Evolutionary conservation across 805 yeast genomes (phyloP).

Genomic region (Pichia scutulata): DNA sequence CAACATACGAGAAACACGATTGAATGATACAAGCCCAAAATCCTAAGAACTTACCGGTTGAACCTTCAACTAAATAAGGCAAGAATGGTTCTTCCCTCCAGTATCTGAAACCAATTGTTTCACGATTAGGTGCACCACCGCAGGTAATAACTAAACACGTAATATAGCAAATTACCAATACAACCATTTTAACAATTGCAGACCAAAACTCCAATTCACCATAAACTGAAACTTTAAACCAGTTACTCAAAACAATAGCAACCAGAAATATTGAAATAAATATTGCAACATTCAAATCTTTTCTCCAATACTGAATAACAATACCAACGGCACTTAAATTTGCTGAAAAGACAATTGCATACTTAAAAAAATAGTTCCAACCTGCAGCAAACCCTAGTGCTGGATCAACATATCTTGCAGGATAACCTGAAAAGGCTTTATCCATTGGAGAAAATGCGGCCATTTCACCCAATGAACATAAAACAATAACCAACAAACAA

Average conservation of each 20-base stretch:
- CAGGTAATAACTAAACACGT: constrained; percentile 31
- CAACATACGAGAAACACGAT: constrained; percentile 37
- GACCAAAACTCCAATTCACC: constrained; percentile 45
- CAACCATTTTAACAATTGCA: constrained; percentile 33
- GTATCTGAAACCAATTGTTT: constrained; percentile 30
- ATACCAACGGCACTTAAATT: constrained; percentile 42
- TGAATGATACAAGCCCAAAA: constrained; percentile 33
- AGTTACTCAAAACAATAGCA: constrained; percentile 16
- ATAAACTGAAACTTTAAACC: constrained; percentile 37
- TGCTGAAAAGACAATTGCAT: constrained; percentile 39
- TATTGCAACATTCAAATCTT: constrained; percentile 39
- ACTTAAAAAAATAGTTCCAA: constrained; percentile 41
- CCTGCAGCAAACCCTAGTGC: constrained; percentile 40
- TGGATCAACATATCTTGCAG: constrained; percentile 39
- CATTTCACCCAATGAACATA: constrained; percentile 39
- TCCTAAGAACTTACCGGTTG: constrained; percentile 40
- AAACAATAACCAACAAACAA: constrained; percentile 34
- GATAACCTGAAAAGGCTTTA: constrained; percentile 40
- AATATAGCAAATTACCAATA: constrained; percentile 32
- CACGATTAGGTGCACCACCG: constrained; percentile 43
- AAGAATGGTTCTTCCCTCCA: constrained; percentile 30
- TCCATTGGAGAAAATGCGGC: constrained; percentile 41
- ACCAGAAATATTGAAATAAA: constrained; percentile 29
- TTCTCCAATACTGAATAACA: constrained; percentile 41
- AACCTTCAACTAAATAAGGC: constrained; percentile 34